These are phyloP conservation scores for Aspergillus sergii DNA, from an alignment of 2,329 filamentous ascomycete species.

Conservation along the genomic window DNA sequence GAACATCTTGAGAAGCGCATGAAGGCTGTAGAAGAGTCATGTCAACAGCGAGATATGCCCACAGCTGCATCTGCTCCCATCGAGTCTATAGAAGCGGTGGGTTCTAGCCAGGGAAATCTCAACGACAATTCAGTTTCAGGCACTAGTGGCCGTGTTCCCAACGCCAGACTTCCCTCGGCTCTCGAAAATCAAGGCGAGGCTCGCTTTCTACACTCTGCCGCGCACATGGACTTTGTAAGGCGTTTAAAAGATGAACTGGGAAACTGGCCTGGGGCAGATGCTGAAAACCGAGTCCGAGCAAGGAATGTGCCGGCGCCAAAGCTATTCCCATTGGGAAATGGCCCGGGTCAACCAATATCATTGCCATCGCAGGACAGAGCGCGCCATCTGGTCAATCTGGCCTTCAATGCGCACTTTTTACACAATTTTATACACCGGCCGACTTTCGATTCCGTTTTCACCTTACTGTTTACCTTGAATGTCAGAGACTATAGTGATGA, in stretches of 20 bases:
- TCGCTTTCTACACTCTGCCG: background rate
- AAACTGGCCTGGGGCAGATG: background rate
- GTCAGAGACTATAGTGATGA: slow-evolving; percentile 6
- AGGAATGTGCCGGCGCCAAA: background rate
- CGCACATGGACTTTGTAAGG: slow-evolving; percentile 1
- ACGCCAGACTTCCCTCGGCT: background rate
- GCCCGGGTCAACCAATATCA: background rate
- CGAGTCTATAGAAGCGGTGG: background rate
- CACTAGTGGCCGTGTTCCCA: background rate
- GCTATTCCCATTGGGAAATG: background rate
- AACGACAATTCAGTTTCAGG: too few species aligned
- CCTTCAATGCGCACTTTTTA: slow-evolving; percentile 13
- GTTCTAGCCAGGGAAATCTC: background rate
- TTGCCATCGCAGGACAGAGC: background rate
- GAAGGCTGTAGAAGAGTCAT: background rate
- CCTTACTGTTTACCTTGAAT: slow-evolving; percentile 13
- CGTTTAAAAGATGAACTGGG: background rate
- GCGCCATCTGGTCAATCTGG: slow-evolving; percentile 6
- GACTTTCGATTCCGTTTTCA: slow-evolving; percentile 10
- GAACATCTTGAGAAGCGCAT: slow-evolving; percentile 2
- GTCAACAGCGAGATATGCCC: background rate
- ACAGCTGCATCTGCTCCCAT: background rate
- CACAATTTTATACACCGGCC: slow-evolving; percentile 13
- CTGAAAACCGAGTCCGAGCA: background rate
- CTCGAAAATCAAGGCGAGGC: background rate